A percentile compares a stretch with the other conserved stretches of the same genome.
phyloP scores from a whole-genome alignment of 148 eudicot species.

The Camellia lanceoleosa region DNA sequence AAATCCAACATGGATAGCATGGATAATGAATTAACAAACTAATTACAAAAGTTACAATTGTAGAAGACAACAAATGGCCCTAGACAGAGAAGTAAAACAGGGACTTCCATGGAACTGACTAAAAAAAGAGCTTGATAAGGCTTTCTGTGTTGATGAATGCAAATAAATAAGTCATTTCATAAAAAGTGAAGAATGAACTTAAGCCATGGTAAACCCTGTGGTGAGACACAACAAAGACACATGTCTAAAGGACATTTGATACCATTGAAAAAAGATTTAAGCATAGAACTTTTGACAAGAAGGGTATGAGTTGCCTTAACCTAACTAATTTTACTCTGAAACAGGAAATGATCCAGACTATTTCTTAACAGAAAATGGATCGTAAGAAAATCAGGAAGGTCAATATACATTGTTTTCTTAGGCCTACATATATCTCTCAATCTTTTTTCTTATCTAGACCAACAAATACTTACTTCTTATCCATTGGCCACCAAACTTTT shows the following conservation, averaged over 20 bases:
- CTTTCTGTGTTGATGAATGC: not conserved
- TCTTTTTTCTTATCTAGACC: not conserved
- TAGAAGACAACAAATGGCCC: not conserved
- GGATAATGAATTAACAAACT: not conserved
- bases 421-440: not conserved
- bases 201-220: not conserved
- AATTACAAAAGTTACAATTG: too few relatives aligned
- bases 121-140: not conserved
- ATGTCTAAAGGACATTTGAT: not conserved
- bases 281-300: not conserved
- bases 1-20: not conserved
- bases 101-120: not conserved
- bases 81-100: not conserved
- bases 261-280: not conserved
- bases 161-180: not conserved
- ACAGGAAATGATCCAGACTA: not conserved
- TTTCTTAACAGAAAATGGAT: not conserved
- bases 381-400: not conserved
- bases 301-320: not conserved
- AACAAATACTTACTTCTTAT: constrained; percentile 66
- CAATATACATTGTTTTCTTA: not conserved
- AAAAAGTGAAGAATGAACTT: constrained; percentile 1
- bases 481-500: constrained; percentile 98
- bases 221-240: not conserved
- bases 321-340: not conserved